Evolutionary conservation across 1,139 yeast species (phyloP).

Genomic region (Diutina mesorugosa): DNA sequence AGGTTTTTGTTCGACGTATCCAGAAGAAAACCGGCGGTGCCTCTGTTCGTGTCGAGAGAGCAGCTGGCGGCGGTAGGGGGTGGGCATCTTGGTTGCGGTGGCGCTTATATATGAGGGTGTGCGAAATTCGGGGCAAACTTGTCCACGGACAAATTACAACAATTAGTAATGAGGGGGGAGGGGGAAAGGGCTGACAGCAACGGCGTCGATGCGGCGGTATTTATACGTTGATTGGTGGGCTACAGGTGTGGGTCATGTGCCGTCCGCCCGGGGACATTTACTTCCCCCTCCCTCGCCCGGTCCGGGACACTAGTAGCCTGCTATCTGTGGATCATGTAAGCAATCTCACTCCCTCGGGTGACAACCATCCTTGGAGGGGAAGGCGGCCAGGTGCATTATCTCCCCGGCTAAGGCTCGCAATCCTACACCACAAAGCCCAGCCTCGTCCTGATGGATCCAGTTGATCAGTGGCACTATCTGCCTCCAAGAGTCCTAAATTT

Average conservation of each 20-base stretch:
- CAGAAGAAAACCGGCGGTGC: not conserved
- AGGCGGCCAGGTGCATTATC: not conserved
- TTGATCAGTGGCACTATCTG: too few relatives aligned
- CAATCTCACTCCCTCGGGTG: not conserved
- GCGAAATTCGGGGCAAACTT: not conserved
- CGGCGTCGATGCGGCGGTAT: not conserved
- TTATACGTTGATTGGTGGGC: too few relatives aligned
- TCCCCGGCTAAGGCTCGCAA: not conserved
- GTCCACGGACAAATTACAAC: not conserved
- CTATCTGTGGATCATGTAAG: not conserved
- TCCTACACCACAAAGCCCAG: not conserved
- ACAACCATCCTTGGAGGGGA: not conserved
- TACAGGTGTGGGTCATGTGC: not conserved
- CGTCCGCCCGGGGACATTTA: not conserved
- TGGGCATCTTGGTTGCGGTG: not conserved
- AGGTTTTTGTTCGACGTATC: not conserved
- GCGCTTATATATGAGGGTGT: not conserved
- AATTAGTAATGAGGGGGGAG: not conserved
- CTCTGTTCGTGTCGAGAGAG: slow-evolving; percentile 1
- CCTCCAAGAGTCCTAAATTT: too few relatives aligned
- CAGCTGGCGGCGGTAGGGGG: not conserved
- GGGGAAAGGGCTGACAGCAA: not conserved
- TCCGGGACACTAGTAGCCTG: not conserved
- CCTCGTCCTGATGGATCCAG: too few relatives aligned
- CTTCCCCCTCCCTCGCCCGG: not conserved